These are phyloP conservation scores for Mrakia gelida DNA, from an alignment of 768 basidiomycete genomes.

Conservation along the genomic window DNA sequence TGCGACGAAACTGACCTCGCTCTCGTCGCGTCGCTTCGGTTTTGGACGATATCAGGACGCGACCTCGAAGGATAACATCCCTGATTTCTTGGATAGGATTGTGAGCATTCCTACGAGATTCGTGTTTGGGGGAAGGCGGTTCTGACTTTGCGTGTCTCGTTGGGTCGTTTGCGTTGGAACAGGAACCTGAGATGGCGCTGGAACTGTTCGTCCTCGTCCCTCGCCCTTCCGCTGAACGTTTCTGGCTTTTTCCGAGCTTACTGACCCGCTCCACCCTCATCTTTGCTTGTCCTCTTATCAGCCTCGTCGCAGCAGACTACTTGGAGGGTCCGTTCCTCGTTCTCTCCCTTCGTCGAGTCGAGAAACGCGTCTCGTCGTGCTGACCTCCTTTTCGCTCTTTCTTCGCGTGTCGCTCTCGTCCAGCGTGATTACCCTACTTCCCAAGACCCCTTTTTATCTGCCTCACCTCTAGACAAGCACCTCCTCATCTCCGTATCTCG, in stretches of 20 bases:
- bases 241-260: conserved; percentile 6
- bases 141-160: neutral
- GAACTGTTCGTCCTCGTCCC: conserved; percentile 63
- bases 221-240: neutral
- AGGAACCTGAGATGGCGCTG: conserved; percentile 71
- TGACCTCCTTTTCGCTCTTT: neutral
- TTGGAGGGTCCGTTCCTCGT: conserved; percentile 39
- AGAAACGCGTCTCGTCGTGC: too few relatives aligned
- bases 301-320: conserved; percentile 45
- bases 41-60: conserved; percentile 52
- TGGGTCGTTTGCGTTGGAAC: neutral
- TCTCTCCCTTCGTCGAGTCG: too few relatives aligned
- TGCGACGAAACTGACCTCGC: neutral
- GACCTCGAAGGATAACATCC: conserved; percentile 69
- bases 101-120: conserved; percentile 35
- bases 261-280: neutral
- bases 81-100: conserved; percentile 78
- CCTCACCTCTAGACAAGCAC: neutral
- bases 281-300: conserved; percentile 23
- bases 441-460: neutral
- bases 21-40: neutral
- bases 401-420: neutral
- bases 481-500: neutral
- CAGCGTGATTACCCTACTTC: neutral
- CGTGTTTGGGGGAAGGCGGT: too few relatives aligned